Evolutionary conservation across 2,329 filamentous ascomycete genomes (phyloP).

Genomic region (Colletotrichum cordylinicola): DNA sequence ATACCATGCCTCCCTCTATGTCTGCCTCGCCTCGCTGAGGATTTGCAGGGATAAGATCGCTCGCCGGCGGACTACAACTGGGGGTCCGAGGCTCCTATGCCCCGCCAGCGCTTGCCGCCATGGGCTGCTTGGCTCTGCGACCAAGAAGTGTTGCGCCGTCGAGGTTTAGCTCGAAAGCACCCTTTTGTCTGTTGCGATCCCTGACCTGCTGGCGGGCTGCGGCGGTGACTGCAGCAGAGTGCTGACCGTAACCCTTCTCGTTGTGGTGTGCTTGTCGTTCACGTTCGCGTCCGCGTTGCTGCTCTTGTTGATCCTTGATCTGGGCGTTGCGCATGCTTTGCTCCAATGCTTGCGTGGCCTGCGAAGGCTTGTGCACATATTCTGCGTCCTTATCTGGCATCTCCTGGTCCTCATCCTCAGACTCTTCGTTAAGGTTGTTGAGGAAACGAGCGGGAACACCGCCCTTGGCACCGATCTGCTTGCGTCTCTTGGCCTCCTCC

Average conservation of each 20-base stretch:
- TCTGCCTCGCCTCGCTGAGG: not conserved
- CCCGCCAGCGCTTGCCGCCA: slow-evolving; percentile 45
- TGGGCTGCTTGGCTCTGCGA: slow-evolving; percentile 63
- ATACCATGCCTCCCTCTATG: not conserved
- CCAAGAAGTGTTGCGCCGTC: slow-evolving; percentile 91
- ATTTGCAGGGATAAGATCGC: not conserved
- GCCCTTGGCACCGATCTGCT: slow-evolving; percentile 78
- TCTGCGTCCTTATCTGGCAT: slow-evolving; percentile 69
- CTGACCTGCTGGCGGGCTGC: slow-evolving; percentile 82
- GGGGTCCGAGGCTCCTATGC: slow-evolving; percentile 19
- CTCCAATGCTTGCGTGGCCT: slow-evolving; percentile 73
- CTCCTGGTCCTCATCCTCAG: slow-evolving; percentile 63
- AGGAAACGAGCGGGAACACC: slow-evolving; percentile 58
- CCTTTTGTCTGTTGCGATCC: slow-evolving; percentile 71
- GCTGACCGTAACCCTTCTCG: slow-evolving; percentile 83
- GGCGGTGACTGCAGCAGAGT: slow-evolving; percentile 82
- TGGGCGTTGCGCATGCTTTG: slow-evolving; percentile 86
- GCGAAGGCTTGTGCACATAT: slow-evolving; percentile 47
- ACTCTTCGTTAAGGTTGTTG: slow-evolving; percentile 73
- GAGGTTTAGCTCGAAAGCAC: slow-evolving; percentile 89
- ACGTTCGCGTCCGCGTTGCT: slow-evolving; percentile 54
- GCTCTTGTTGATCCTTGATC: slow-evolving; percentile 64
- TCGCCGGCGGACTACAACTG: not conserved
- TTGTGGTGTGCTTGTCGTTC: slow-evolving; percentile 41
- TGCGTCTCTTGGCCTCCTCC: slow-evolving; percentile 91